phyloP scores from a whole-genome alignment of 2,329 filamentous ascomycete genomes.

The Fusarium napiforme region DNA sequence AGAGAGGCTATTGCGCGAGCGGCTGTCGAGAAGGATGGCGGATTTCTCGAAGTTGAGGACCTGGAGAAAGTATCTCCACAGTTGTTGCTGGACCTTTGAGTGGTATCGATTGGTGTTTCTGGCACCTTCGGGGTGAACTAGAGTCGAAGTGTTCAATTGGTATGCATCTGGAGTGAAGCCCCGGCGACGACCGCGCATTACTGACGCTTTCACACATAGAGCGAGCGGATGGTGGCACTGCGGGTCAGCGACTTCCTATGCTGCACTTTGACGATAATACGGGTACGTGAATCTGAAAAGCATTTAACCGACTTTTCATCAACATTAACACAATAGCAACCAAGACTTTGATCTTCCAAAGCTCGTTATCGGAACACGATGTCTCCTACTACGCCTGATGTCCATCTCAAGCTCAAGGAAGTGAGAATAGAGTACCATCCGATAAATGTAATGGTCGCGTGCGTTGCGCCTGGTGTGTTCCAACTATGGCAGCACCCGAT shows the following conservation, averaged over 20 bases:
- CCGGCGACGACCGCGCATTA: neutral
- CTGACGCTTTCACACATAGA: neutral
- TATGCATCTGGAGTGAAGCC: neutral
- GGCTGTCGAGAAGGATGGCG: slow-evolving; percentile 74
- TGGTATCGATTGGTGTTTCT: neutral
- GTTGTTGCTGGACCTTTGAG: slow-evolving; percentile 83
- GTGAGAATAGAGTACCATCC: neutral
- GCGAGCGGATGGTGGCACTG: neutral
- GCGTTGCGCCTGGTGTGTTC: neutral
- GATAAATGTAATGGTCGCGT: neutral
- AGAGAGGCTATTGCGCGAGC: slow-evolving; percentile 87
- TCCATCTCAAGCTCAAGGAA: neutral
- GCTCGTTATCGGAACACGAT: neutral
- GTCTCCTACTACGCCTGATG: neutral
- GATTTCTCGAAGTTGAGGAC: slow-evolving; percentile 87
- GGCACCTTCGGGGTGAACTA: neutral
- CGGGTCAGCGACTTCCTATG: neutral
- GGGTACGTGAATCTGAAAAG: neutral
- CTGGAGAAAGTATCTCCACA: slow-evolving; percentile 89
- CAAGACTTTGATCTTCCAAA: neutral
- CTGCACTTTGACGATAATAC: neutral
- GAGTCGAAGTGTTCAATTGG: neutral
- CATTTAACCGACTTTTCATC: neutral
- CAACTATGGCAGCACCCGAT: neutral
- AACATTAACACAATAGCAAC: neutral